These are phyloP conservation scores for Candida nitratophila DNA, from an alignment of 805 yeast species.

Conservation along the genomic window DNA sequence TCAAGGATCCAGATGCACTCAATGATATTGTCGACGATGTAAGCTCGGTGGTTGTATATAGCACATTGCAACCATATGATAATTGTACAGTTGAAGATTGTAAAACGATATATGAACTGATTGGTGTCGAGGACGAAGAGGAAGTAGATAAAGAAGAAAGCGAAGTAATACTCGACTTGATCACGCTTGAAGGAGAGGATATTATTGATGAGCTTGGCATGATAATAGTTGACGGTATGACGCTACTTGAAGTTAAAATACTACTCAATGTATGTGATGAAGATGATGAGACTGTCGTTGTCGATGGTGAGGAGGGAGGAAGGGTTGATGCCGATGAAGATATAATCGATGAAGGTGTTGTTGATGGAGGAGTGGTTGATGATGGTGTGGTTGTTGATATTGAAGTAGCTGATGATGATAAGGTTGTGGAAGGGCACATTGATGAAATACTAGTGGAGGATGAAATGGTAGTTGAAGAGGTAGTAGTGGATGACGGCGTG, in stretches of 20 bases:
- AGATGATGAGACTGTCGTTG: no score
- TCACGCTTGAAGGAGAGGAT: no score
- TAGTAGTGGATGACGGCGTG: neutral
- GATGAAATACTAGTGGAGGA: no score
- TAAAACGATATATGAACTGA: no score
- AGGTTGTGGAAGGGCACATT: constrained; percentile 1
- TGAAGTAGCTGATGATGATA: neutral
- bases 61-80: neutral
- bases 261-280: no score
- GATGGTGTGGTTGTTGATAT: neutral
- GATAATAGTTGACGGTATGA: no score
- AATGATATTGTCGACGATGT: neutral
- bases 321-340: neutral
- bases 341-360: constrained; percentile 1
- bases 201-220: no score
- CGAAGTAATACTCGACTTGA: no score
- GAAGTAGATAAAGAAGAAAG: no score
- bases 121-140: no score
- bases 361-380: neutral
- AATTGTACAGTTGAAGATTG: neutral
- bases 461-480: constrained; percentile 3
- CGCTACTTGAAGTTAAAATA: no score
- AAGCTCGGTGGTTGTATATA: neutral
- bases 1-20: neutral
- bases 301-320: no score